Evolutionary conservation across 768 basidiomycete genomes (phyloP), one percentile per base, ranked within the genome.

Genomic region (Rhizopogon vulgaris): DNA sequence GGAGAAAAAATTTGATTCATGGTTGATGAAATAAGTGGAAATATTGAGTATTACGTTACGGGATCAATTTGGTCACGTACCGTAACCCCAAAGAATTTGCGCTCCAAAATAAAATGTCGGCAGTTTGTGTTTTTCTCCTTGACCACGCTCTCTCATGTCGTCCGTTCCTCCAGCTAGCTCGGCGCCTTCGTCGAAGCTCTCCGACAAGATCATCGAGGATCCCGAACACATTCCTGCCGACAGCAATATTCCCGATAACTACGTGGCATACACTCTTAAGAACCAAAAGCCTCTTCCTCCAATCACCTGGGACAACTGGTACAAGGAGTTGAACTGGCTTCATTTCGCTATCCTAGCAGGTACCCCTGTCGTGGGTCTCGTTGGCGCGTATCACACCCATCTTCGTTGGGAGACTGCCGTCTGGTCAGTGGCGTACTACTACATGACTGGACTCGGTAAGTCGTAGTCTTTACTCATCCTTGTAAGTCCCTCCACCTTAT

Each of bases 381-480:
- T 82, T 69, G 94, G 93, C 27, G 77, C 84, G 30, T 74, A 66
- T 57, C 83, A 78, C 54, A 87, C 85, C 10, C 74, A 64, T 65
- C 73, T 90, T 47, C 74, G 78, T 55, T 82, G 79, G 79, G 71
- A 90, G 73, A 99, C 96, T 0, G 77, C 78, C 15, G 45, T 85
- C n/a, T 90, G 78, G 71, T 62, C 74, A 49, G 73, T 84, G 51
- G 48, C 81, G 39, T 90, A 87, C 70, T 90, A 90, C 67, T 87
- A 79, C 64, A 71, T 84, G 64, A 90, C 87, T 7, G 95, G 94
- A 36, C 77, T 95, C 14, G 92, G 90, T 83, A 65, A 58, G 79
- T 74, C 49, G 12, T 40, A 28, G 10, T 74, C 73, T 57, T 48
- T 70, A 51, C 58, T 73, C 48, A 61, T 73, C 52, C 73, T 73